Conservation (phyloP, 129 eudicot genomes). For the Lonicera japonica region DNA sequence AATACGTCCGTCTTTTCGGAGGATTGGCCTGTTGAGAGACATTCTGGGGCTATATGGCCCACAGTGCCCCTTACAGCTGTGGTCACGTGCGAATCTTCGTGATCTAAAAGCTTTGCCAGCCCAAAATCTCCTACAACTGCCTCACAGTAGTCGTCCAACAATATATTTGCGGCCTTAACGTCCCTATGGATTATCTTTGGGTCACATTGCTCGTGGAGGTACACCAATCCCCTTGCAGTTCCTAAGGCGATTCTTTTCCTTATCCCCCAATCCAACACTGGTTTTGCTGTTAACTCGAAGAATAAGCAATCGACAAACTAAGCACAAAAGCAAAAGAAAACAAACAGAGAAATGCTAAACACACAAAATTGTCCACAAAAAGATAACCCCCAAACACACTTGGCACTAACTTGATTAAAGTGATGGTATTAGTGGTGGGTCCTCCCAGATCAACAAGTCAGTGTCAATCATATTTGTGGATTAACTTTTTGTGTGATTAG, state of each 20-base stretch:
- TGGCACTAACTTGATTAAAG: too few species aligned
- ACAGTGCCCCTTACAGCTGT: constrained; percentile 91
- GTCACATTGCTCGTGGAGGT: constrained; percentile 93
- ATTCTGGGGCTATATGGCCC: constrained; percentile 90
- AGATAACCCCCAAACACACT: too few species aligned
- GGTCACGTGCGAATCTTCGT: constrained; percentile 80
- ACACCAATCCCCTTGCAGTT: constrained; percentile 76
- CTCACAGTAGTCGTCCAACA: constrained; percentile 73
- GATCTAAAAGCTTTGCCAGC: constrained; percentile 82
- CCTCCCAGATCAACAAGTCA: too few species aligned
- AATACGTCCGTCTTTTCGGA: constrained; percentile 89
- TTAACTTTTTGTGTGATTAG: too few species aligned
- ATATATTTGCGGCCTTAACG: constrained; percentile 85
- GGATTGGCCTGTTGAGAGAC: constrained; percentile 88
- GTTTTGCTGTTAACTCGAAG: constrained; percentile 48
- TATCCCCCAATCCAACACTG: constrained; percentile 69
- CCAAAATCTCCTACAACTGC: constrained; percentile 97
- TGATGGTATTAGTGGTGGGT: too few species aligned
- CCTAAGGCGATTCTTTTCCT: constrained; percentile 77
- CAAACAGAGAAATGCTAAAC: too few species aligned
- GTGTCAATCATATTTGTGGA: too few species aligned
- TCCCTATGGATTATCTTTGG: constrained; percentile 91
- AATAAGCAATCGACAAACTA: too few species aligned
- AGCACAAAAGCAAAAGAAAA: too few species aligned
- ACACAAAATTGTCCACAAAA: too few species aligned